A percentile compares a stretch with the other conserved stretches of the same genome.
Evolutionary conservation across 129 eudicot genomes (phyloP).

Genomic region (Lonicera japonica): DNA sequence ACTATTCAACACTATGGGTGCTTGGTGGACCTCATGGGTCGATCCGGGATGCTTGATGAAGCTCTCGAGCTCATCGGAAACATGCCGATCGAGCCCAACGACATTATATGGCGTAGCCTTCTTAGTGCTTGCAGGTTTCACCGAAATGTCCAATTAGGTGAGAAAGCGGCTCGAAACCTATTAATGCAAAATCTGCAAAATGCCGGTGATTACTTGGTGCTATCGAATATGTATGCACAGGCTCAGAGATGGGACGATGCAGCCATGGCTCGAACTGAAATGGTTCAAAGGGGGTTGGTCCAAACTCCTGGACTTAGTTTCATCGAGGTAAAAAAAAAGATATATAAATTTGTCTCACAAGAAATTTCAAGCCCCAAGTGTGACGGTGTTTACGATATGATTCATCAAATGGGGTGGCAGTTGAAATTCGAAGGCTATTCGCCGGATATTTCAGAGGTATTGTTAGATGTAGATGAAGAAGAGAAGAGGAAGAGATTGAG

Average conservation of each 20-base stretch:
- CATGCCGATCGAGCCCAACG: conserved; percentile 52
- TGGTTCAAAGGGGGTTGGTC: conserved; percentile 26
- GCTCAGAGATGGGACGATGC: conserved; percentile 40
- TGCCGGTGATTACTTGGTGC: conserved; percentile 22
- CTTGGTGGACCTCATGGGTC: conserved; percentile 43
- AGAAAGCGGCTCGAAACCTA: conserved; percentile 26
- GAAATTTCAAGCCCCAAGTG: conserved; percentile 31
- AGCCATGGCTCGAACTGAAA: conserved; percentile 24
- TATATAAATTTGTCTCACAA: conserved; percentile 40
- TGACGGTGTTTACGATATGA: conserved; percentile 33
- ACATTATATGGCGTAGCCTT: conserved; percentile 38
- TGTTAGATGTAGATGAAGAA: conserved; percentile 58
- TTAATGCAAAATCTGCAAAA: conserved; percentile 10
- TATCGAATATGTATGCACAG: conserved; percentile 48
- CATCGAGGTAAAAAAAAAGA: conserved; percentile 31
- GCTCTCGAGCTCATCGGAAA: conserved; percentile 31
- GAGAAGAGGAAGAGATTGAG: conserved; percentile 69
- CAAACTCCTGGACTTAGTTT: conserved; percentile 37
- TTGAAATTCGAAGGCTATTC: conserved; percentile 50
- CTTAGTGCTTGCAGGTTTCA: conserved; percentile 37
- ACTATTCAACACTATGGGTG: conserved; percentile 50
- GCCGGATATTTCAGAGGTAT: conserved; percentile 39
- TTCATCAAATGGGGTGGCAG: conserved; percentile 52
- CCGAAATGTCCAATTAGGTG: conserved; percentile 31
- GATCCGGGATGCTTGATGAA: conserved; percentile 42